Evolutionary conservation across 768 basidiomycete species (phyloP).

Genomic region (Clitopilus hobsonii): DNA sequence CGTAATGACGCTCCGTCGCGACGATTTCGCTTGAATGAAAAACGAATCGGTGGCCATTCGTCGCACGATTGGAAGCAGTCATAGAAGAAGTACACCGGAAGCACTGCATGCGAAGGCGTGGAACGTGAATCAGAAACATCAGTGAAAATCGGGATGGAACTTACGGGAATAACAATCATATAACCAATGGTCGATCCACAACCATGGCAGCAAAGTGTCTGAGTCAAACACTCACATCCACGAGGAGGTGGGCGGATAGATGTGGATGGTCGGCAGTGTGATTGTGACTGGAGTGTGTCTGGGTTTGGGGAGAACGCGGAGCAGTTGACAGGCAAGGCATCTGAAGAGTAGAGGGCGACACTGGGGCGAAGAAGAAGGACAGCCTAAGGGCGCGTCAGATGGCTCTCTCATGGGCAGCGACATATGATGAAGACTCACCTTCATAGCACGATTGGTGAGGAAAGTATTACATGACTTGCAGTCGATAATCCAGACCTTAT

Average conservation of each 20-base stretch:
- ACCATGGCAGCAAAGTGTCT: conserved; percentile 74
- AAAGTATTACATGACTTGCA: conserved; percentile 72
- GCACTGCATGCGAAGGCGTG: conserved; percentile 35
- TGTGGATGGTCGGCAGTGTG: conserved; percentile 27
- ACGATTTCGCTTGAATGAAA: conserved; percentile 73
- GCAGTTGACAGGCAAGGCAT: conserved; percentile 74
- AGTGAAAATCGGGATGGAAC: neutral
- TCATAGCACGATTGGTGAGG: conserved; percentile 83
- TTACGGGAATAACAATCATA: conserved; percentile 70
- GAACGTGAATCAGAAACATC: conserved; percentile 2
- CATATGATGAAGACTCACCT: conserved; percentile 34
- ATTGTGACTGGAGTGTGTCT: conserved; percentile 32
- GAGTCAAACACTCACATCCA: conserved; percentile 84
- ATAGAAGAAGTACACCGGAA: conserved; percentile 70
- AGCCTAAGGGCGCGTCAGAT: conserved; percentile 41
- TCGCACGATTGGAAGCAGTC: conserved; percentile 59
- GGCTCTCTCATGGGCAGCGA: conserved; percentile 2
- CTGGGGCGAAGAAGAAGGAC: conserved; percentile 79
- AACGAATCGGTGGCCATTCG: conserved; percentile 84
- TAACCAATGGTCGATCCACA: conserved; percentile 76
- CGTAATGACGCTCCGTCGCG: conserved; percentile 60
- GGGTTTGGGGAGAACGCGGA: conserved; percentile 55
- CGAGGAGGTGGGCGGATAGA: conserved; percentile 31
- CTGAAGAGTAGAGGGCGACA: conserved; percentile 79
- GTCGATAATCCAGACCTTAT: conserved; percentile 80